Percentiles rank a stretch among this genome's conserved stretches.
Conservation (phyloP, 345 rosid species). For the sweet orange (Citrus sinensis) region DNA sequence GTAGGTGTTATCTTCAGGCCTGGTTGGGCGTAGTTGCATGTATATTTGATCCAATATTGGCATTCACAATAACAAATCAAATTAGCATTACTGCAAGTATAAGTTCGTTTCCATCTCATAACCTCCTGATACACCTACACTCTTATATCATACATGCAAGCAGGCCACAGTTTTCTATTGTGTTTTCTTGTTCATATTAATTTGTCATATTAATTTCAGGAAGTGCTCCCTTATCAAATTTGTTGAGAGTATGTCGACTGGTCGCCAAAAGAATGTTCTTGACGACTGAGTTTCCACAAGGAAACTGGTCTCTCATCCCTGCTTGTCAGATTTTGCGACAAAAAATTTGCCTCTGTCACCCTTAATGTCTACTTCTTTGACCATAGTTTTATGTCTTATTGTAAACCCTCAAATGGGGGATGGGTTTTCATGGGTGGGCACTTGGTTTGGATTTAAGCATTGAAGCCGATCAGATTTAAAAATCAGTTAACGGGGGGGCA, state of each 20-base stretch:
- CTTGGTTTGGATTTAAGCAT: too few relatives aligned
- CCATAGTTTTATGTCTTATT: not conserved
- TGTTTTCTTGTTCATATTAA: not conserved
- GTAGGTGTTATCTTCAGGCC: not conserved
- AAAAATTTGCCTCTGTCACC: not conserved
- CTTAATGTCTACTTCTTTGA: not conserved
- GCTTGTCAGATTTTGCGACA: not conserved
- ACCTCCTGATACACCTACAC: not conserved
- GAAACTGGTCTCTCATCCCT: not conserved
- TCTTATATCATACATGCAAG: not conserved
- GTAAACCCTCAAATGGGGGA: too few relatives aligned
- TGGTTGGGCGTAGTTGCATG: not conserved
- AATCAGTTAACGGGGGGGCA: too few relatives aligned
- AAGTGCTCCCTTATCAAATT: not conserved
- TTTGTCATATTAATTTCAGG: not conserved
- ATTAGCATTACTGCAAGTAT: not conserved
- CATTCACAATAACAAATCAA: not conserved
- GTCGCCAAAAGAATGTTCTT: not conserved
- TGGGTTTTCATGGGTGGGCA: too few relatives aligned
- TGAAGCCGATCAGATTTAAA: too few relatives aligned
- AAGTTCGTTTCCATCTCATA: not conserved
- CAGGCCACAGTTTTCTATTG: not conserved
- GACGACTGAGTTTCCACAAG: too few relatives aligned
- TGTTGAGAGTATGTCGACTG: not conserved
- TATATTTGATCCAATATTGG: not conserved